These are phyloP conservation scores for Nemania diffusa DNA, from an alignment of 2,329 filamentous ascomycete species.

Conservation along the genomic window DNA sequence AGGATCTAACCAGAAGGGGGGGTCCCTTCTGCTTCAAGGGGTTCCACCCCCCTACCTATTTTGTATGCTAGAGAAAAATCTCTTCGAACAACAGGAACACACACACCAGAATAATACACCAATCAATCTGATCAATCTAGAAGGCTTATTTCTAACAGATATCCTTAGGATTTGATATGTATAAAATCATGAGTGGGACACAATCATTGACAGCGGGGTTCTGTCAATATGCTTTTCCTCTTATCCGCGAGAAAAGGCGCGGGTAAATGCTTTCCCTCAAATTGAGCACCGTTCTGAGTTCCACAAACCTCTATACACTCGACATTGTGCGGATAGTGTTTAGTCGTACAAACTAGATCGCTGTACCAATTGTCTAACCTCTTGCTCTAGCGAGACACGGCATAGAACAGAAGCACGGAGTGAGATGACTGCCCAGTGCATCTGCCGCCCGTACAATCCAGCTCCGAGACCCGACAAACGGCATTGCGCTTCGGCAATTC, in stretches of 20 bases:
- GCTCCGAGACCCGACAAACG: constrained; percentile 15
- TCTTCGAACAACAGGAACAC: too few relatives aligned
- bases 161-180: background rate
- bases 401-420: background rate
- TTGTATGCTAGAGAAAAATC: too few relatives aligned
- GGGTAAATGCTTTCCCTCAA: constrained; percentile 31
- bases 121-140: too few relatives aligned
- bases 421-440: background rate
- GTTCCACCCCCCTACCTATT: too few relatives aligned
- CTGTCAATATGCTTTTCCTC: background rate
- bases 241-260: constrained; percentile 11
- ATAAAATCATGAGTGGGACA: background rate
- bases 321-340: background rate
- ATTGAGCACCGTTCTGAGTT: background rate
- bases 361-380: background rate
- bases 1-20: too few relatives aligned
- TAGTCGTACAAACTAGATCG: background rate
- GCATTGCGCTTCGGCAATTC: constrained; percentile 28
- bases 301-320: background rate
- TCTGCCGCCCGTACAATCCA: background rate
- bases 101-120: too few relatives aligned
- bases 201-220: constrained; percentile 20
- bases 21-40: too few relatives aligned
- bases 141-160: too few relatives aligned
- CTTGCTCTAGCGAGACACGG: background rate